Percentiles rank a stretch among this genome's conserved stretches.
phyloP scores from a whole-genome alignment of 2,329 filamentous ascomycete genomes.

The Didymosphaeria variabile region DNA sequence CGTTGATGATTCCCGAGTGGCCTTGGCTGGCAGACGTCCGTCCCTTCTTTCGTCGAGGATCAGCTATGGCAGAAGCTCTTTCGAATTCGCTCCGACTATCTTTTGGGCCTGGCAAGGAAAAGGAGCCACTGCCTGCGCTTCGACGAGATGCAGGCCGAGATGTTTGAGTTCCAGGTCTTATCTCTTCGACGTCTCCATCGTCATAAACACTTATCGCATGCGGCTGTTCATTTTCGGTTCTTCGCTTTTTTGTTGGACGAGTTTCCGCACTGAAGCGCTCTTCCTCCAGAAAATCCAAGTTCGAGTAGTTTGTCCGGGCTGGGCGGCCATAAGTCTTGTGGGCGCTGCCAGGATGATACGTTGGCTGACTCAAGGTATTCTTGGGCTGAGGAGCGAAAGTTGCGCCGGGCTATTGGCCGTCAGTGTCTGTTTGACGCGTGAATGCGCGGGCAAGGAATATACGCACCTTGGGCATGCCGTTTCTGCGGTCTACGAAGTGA shows the following conservation, averaged over 20 bases:
- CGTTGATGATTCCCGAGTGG: constrained; percentile 4
- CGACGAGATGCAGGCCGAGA: constrained; percentile 21
- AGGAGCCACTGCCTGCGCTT: constrained; percentile 25
- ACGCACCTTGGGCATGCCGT: constrained; percentile 20
- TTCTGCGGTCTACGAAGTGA: constrained; percentile 4
- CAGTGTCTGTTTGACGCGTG: neutral
- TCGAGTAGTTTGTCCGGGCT: neutral
- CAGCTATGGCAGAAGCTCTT: constrained; percentile 17
- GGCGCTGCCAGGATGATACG: constrained; percentile 4
- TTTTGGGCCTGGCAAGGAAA: constrained; percentile 1
- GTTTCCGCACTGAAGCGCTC: neutral
- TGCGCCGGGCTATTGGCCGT: constrained; percentile 23
- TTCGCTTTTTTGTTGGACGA: constrained; percentile 3
- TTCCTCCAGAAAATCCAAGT: neutral
- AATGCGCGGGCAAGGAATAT: neutral
- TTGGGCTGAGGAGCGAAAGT: constrained; percentile 23
- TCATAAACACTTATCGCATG: neutral
- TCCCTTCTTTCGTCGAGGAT: constrained; percentile 25
- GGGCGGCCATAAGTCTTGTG: constrained; percentile 25
- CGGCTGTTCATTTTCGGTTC: neutral
- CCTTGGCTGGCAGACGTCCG: constrained; percentile 11
- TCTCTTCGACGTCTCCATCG: constrained; percentile 4
- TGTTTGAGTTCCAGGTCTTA: constrained; percentile 8
- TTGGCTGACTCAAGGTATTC: constrained; percentile 24
- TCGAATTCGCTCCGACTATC: constrained; percentile 30